Evolutionary conservation across 495 filamentous ascomycete genomes (phyloP).

Genomic region (Tetracladium setigerum): DNA sequence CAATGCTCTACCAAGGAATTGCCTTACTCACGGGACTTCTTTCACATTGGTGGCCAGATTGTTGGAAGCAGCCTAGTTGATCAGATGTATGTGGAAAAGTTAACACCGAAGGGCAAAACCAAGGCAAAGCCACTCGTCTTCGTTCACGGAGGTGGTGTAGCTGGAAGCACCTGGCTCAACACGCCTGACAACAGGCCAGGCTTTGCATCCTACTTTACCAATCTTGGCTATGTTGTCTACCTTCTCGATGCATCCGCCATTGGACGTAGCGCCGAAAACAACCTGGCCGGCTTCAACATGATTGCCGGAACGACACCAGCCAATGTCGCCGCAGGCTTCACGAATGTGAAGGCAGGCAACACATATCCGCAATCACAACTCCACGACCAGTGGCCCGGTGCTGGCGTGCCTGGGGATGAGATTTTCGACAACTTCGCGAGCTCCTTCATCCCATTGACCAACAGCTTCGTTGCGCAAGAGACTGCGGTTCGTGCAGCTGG

Average conservation of each 20-base stretch:
- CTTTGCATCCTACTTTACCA: constrained; percentile 40
- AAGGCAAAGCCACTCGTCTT: constrained; percentile 1
- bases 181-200: constrained; percentile 40
- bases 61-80: neutral
- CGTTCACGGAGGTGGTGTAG: constrained; percentile 3
- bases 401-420: constrained; percentile 33
- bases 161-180: constrained; percentile 30
- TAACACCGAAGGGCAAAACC: neutral
- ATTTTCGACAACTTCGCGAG: constrained; percentile 30
- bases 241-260: constrained; percentile 36
- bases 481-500: constrained; percentile 1
- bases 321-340: constrained; percentile 32
- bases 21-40: constrained; percentile 1
- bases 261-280: constrained; percentile 20
- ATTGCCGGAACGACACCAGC: constrained; percentile 27
- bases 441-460: constrained; percentile 1
- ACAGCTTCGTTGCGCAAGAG: constrained; percentile 1
- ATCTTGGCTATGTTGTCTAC: constrained; percentile 36
- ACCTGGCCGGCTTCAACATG: constrained; percentile 24
- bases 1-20: neutral
- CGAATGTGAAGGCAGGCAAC: constrained; percentile 26
- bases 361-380: constrained; percentile 36
- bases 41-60: constrained; percentile 3
- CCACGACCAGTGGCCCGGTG: constrained; percentile 43
- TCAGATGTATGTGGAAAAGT: constrained; percentile 6